A percentile compares a stretch with the other conserved stretches of the same genome.
Evolutionary conservation across 345 rosid species (phyloP).

Genomic region (Brassica nigra): DNA sequence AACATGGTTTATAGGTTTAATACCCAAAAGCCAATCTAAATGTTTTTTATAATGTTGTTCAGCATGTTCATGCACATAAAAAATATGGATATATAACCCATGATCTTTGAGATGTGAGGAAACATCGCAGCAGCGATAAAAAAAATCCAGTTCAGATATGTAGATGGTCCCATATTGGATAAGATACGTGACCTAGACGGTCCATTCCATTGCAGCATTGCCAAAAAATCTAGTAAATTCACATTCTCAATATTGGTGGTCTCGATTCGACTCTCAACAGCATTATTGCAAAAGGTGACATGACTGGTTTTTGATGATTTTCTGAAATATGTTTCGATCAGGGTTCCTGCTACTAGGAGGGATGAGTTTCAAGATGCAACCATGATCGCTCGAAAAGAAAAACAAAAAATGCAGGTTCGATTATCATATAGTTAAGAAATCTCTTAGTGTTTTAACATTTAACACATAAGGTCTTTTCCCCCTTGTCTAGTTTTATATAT

Average conservation of each 20-base stretch:
- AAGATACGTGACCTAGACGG: conserved; percentile 24
- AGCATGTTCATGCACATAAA: background rate
- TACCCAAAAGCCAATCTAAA: background rate
- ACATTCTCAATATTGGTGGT: conserved; percentile 6
- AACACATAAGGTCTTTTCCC: background rate
- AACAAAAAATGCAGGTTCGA: background rate
- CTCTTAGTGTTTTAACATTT: background rate
- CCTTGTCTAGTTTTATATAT: background rate
- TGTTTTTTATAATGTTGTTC: background rate
- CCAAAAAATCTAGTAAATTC: background rate
- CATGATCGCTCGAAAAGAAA: background rate
- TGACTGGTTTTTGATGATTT: conserved; percentile 8
- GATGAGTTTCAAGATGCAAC: conserved; percentile 4
- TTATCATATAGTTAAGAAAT: background rate
- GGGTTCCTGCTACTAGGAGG: background rate
- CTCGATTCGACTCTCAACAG: conserved; percentile 21
- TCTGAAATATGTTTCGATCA: background rate
- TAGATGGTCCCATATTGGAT: conserved; percentile 28
- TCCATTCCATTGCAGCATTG: conserved; percentile 24
- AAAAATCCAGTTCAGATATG: conserved; percentile 10
- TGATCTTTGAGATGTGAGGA: conserved; percentile 6
- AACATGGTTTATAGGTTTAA: background rate
- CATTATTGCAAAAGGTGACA: background rate
- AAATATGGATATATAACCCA: background rate
- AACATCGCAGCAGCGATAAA: background rate